These are phyloP conservation scores for Coemansia sp. DNA, from an alignment of 192 early-diverging fungal species.

Conservation along the genomic window DNA sequence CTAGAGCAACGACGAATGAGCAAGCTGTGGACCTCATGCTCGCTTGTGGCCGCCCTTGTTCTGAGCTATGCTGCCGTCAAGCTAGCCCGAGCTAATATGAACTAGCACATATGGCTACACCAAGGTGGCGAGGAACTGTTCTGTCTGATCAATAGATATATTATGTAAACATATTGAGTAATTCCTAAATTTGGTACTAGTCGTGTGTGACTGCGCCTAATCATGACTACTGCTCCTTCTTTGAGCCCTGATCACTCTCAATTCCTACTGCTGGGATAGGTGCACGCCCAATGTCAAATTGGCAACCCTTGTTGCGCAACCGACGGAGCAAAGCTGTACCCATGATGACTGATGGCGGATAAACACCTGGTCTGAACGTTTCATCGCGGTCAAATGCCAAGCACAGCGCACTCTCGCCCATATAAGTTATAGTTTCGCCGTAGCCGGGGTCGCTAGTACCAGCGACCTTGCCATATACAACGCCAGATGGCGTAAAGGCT, in stretches of 20 bases:
- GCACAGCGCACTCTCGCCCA: conserved; percentile 77
- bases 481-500: conserved; percentile 22
- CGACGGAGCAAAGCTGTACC: conserved; percentile 68
- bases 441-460: conserved; percentile 79
- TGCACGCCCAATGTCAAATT: conserved; percentile 42
- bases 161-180: neutral
- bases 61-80: conserved; percentile 32
- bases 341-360: conserved; percentile 81
- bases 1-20: conserved; percentile 18
- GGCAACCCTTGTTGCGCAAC: conserved; percentile 62
- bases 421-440: conserved; percentile 74
- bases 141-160: neutral
- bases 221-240: conserved; percentile 2
- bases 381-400: conserved; percentile 61
- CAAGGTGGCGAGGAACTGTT: neutral
- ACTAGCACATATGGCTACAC: neutral
- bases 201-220: neutral
- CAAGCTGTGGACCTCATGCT: conserved; percentile 40
- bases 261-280: conserved; percentile 6
- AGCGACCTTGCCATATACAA: conserved; percentile 47
- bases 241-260: neutral
- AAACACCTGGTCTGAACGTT: conserved; percentile 64
- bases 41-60: conserved; percentile 21
- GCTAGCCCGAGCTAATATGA: conserved; percentile 15
- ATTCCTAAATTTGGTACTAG: neutral